Base-by-base conservation (phyloP, 2,329 filamentous ascomycete species). In the Fusarium sororula region DNA sequence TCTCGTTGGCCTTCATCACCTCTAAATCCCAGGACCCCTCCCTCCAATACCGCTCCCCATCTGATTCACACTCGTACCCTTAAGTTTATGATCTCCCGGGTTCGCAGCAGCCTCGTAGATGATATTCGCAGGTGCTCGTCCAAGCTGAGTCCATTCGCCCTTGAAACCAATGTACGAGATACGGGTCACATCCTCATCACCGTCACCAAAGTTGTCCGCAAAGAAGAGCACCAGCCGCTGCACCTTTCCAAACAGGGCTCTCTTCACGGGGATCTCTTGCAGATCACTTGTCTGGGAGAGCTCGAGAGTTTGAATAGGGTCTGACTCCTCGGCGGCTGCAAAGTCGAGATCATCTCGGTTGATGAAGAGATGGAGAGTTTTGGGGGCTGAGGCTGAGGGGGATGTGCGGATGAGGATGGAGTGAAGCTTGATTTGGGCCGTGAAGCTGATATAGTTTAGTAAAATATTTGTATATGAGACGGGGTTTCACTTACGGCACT, bases 101-200 rank as follows among this genome's bases (percentile, higher is more conserved):
- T 98, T 98, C 41, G 96, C 93, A 32, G 96, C 96, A 24, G 95
- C 93, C 87, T 99, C 96, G 82, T 98, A 99, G 69, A 98, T 79
- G 77, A 98, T 96, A 76, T 93, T 94, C 12, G 93, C 86, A 2
- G 96, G 95, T 80, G 81, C 84, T 70, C 80, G 79, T 28, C 92
- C 96, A 79, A 97, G 83, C 81, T 91, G 91, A 89, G 96, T 96
- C 88, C 94, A 98, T 83, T 98, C 94, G 30, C 96, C 96, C 84
- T 94, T 95, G 86, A 99, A 98, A 2, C 94, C 96, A 64, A 98
- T 73, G 83, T 98, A 99, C 70, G 87, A 91, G 5, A 98, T 82
- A 55, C 91, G 88, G 50, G 94, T 96, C 63, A 92, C 90, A 63
- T 97, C 94, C 80, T 95, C 94, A 20, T 94, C 93, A 1, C 91